Percentiles rank a stretch among this genome's conserved stretches.
These are phyloP conservation scores for Furcasterigmium sp. DNA, from an alignment of 2,329 filamentous ascomycete species.

Conservation along the genomic window DNA sequence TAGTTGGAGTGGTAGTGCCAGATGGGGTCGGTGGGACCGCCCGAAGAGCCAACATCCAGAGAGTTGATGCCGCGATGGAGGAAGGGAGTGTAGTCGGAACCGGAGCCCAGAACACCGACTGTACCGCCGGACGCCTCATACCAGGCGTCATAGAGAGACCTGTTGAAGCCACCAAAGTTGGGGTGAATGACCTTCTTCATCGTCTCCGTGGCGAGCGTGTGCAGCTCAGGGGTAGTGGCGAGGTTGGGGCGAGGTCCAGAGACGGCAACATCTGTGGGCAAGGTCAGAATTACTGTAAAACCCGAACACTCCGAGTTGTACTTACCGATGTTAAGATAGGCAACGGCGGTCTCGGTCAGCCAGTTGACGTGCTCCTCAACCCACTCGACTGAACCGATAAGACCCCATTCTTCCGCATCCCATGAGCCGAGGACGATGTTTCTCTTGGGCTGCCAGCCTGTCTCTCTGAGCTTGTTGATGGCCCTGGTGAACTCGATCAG, in stretches of 20 bases:
- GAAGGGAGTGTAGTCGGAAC: constrained; percentile 64
- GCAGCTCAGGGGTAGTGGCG: constrained; percentile 61
- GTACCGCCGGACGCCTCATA: constrained; percentile 23
- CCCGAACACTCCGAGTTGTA: constrained; percentile 15
- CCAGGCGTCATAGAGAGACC: constrained; percentile 36
- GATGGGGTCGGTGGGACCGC: constrained; percentile 42
- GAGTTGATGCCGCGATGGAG: constrained; percentile 46
- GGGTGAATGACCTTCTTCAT: constrained; percentile 53
- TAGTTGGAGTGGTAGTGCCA: constrained; percentile 75
- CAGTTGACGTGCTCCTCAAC: constrained; percentile 78
- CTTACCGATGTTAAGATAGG: constrained; percentile 71
- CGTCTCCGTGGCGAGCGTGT: constrained; percentile 58
- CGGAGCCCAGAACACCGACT: constrained; percentile 55
- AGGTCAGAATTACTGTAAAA: not conserved
- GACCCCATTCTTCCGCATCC: constrained; percentile 34
- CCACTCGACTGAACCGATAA: constrained; percentile 80
- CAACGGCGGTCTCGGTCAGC: constrained; percentile 64
- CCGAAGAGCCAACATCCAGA: constrained; percentile 50
- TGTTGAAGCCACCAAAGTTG: constrained; percentile 48
- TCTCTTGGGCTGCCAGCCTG: constrained; percentile 75
- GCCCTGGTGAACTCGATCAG: constrained; percentile 70
- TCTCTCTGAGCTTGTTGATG: constrained; percentile 58
- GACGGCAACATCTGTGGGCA: constrained; percentile 10
- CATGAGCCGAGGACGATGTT: constrained; percentile 42
- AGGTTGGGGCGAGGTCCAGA: constrained; percentile 52